A percentile compares a stretch with the other conserved stretches of the same genome.
Conservation (phyloP, 306 rosid genomes). For the Medicago lupulina region DNA sequence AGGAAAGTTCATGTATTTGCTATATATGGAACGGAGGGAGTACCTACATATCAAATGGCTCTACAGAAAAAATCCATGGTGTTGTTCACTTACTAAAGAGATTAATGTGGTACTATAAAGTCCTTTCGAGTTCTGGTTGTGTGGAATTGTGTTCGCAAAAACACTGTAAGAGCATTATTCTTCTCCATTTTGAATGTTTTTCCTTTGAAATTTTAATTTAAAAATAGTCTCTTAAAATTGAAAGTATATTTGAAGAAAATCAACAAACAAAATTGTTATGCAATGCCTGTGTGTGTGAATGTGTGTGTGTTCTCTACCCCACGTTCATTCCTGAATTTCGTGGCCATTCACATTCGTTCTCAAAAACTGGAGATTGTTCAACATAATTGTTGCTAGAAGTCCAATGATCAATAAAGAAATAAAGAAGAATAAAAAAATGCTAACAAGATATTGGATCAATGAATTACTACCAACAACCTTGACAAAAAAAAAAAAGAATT, state of each 20-base stretch:
- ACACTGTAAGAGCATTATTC: not conserved
- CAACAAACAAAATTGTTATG: constrained; percentile 17
- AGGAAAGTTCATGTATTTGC: too few species aligned
- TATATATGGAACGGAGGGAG: too few species aligned
- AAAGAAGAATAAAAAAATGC: constrained; percentile 33
- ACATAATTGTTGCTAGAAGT: constrained; percentile 45
- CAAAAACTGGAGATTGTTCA: constrained; percentile 50
- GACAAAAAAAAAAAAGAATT: constrained; percentile 53
- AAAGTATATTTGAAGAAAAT: not conserved
- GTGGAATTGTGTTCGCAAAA: not conserved
- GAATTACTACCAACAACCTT: constrained; percentile 64
- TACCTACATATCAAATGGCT: too few species aligned
- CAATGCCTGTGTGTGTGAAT: not conserved
- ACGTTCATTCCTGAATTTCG: constrained; percentile 46
- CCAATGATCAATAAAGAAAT: constrained; percentile 51
- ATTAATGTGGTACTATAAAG: too few species aligned
- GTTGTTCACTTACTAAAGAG: too few species aligned
- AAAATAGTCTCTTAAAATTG: constrained; percentile 2
- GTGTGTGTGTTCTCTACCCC: not conserved
- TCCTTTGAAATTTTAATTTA: not conserved
- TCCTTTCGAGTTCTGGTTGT: too few species aligned
- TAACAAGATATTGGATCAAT: constrained; percentile 60
- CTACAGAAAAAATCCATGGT: too few species aligned
- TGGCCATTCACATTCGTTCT: constrained; percentile 55
- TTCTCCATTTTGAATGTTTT: constrained; percentile 2